Base-by-base conservation (phyloP, 495 filamentous ascomycete genomes). In the Stereocaulon alpinum region DNA sequence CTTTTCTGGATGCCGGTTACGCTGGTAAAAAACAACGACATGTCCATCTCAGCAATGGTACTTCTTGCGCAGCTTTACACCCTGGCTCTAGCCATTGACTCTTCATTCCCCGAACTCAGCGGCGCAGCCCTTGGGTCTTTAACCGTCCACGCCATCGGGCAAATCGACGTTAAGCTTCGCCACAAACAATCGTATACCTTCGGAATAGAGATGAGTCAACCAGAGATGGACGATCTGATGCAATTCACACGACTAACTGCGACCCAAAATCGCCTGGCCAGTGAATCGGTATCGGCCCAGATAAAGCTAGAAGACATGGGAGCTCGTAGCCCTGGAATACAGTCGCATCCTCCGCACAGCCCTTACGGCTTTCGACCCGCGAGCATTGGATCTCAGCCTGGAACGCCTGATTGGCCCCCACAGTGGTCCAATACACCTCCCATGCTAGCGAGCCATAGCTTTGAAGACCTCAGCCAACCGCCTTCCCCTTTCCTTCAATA, bases 41-140 rank as follows among this genome's bases (percentile, higher is more conserved):
- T 71, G 10, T 74, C 76, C 55, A 63, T 70, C 18, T 69, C 60
- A 17, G 75, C 74, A 0, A 69, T 81, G 27, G 66, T 74, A 40
- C 80, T 95, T 37, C 82, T 98, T 41, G 86, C 91, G 10, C 87
- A 97, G 67, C 92, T 95, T 72, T 96, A 95, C 69, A 90, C 88
- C 4, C 80, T 88, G 34, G 91, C 88, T 12, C 73, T 96, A 56
- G 81, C 87, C 40, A 80, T 98, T 70, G 94, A 96, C 71, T 86
- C 87, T 34, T 80, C 96, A 48, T 95, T 92, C 69, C 90, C 91
- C 10, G 91, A 95, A 66, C 81, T 95, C 59, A 92, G 89, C 52
- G 86, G 89, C 22, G 85, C 89, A 42, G 96, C 90, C 65, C 85
- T 94, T 56, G 88, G 87, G 22, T 85, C 87, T 64, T 72, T 92